These are phyloP conservation scores for Kodamaea anthophila DNA, from an alignment of 1,139 yeast species.

Conservation along the genomic window DNA sequence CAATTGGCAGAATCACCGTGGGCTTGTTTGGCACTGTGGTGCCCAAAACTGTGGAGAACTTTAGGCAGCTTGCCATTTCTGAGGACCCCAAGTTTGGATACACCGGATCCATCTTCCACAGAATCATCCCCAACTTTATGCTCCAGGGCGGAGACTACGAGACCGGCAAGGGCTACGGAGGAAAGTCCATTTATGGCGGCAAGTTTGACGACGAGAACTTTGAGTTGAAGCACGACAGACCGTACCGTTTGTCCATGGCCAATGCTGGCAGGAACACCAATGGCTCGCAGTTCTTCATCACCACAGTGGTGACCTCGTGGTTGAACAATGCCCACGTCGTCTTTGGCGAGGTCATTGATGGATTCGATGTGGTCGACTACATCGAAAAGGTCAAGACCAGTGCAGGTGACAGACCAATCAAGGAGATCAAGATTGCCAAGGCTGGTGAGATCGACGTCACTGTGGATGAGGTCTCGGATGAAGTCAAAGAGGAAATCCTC, in stretches of 20 bases:
- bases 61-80: constrained; percentile 52
- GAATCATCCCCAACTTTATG: constrained; percentile 55
- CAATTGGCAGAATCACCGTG: constrained; percentile 59
- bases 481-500: constrained; percentile 2
- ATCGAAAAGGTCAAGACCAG: constrained; percentile 50
- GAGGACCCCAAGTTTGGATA: constrained; percentile 53
- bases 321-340: constrained; percentile 70
- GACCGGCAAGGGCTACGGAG: constrained; percentile 55
- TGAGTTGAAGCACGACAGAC: constrained; percentile 50
- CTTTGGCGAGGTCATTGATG: constrained; percentile 73
- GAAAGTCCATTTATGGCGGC: constrained; percentile 53
- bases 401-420: constrained; percentile 46
- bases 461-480: constrained; percentile 7
- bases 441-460: constrained; percentile 39
- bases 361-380: constrained; percentile 53
- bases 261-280: constrained; percentile 59
- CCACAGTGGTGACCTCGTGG: constrained; percentile 58
- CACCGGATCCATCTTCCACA: constrained; percentile 48
- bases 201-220: constrained; percentile 56
- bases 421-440: constrained; percentile 43
- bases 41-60: constrained; percentile 56
- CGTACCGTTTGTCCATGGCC: constrained; percentile 58
- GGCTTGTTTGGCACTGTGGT: constrained; percentile 67
- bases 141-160: constrained; percentile 61
- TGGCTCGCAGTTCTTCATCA: constrained; percentile 61